These are phyloP conservation scores for Wickerhamomyces xylosicus DNA, from an alignment of 805 yeast species.

Conservation along the genomic window DNA sequence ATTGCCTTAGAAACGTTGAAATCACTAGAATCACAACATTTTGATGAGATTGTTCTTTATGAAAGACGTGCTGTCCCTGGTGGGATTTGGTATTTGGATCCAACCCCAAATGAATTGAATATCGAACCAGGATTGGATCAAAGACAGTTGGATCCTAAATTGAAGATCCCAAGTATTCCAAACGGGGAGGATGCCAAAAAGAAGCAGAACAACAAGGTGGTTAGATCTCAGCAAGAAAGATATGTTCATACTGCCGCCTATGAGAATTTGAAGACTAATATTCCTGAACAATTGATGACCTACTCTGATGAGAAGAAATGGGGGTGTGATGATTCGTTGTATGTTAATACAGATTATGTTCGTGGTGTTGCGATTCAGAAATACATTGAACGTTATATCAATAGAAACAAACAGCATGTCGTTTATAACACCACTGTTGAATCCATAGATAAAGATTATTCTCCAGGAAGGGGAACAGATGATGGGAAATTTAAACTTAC, in stretches of 20 bases:
- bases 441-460: constrained; percentile 19
- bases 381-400: constrained; percentile 41
- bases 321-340: constrained; percentile 16
- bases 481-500: constrained; percentile 21
- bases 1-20: constrained; percentile 29
- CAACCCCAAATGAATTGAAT: constrained; percentile 13
- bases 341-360: constrained; percentile 34
- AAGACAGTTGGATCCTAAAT: constrained; percentile 20
- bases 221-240: constrained; percentile 13
- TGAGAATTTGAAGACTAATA: constrained; percentile 25
- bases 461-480: too few relatives aligned
- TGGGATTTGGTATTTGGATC: constrained; percentile 29
- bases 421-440: constrained; percentile 28
- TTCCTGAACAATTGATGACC: constrained; percentile 35
- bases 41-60: constrained; percentile 26
- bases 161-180: constrained; percentile 5
- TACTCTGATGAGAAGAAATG: constrained; percentile 30
- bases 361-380: constrained; percentile 40
- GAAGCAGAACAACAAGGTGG: background rate
- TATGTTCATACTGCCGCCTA: constrained; percentile 23
- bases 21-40: constrained; percentile 23
- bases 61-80: constrained; percentile 31
- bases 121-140: constrained; percentile 21
- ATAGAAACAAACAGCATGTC: constrained; percentile 18
- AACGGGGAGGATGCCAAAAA: background rate